Percentiles rank a stretch among this genome's conserved stretches.
Conservation (phyloP, 192 early-diverging fungal species). For the Fimicolochytrium jonesii region DNA sequence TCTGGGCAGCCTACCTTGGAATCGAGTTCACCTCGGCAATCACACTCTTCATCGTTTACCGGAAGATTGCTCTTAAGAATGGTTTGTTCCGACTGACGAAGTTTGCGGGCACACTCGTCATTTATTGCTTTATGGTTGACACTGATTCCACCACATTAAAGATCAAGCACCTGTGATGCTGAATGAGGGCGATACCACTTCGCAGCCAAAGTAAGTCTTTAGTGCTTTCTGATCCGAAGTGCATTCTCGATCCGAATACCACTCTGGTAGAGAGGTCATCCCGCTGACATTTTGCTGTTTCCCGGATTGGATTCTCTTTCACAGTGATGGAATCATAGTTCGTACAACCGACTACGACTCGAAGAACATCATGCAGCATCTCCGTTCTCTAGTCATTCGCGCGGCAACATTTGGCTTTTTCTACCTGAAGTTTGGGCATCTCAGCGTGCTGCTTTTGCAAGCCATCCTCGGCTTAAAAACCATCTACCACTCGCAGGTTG, state of each 20-base stretch:
- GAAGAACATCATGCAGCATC: constrained; percentile 62
- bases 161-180: constrained; percentile 77
- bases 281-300: too few species aligned
- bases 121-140: too few species aligned
- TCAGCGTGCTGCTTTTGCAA: constrained; percentile 85
- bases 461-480: constrained; percentile 72
- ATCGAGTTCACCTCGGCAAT: constrained; percentile 54
- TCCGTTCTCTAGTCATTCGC: constrained; percentile 68
- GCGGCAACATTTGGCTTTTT: constrained; percentile 69
- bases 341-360: constrained; percentile 81
- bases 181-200: constrained; percentile 64
- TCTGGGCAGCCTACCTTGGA: constrained; percentile 52
- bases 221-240: too few species aligned
- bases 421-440: constrained; percentile 83
- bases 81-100: too few species aligned
- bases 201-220: too few species aligned
- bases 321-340: constrained; percentile 50
- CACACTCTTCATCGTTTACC: constrained; percentile 44
- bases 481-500: constrained; percentile 64
- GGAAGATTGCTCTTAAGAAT: constrained; percentile 64
- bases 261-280: too few species aligned
- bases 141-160: too few species aligned
- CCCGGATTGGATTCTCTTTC: too few species aligned
- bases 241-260: too few species aligned
- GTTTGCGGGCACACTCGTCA: too few species aligned